These are phyloP conservation scores for Zoysia pacifica DNA, from an alignment of 176 grass and related monocot genomes.

Conservation along the genomic window DNA sequence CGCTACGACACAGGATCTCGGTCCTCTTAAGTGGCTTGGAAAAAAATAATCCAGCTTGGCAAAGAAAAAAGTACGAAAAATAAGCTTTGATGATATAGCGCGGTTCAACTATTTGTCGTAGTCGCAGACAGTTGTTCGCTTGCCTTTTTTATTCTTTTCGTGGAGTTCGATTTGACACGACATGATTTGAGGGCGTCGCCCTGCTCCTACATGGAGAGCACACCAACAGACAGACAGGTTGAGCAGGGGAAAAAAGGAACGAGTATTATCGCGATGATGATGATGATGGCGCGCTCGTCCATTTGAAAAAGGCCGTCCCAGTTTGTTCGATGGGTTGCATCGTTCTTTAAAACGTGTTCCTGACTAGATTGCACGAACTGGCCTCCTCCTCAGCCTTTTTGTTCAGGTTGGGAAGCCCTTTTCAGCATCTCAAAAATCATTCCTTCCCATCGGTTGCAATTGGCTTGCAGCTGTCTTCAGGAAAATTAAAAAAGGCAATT, in stretches of 20 bases:
- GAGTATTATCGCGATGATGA: not conserved
- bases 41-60: no score
- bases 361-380: not conserved
- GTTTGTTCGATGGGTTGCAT: conserved; percentile 15
- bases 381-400: not conserved
- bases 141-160: not conserved
- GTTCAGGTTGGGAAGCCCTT: conserved; percentile 38
- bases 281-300: conserved; percentile 19
- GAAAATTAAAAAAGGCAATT: not conserved
- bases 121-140: not conserved
- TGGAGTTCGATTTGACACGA: conserved; percentile 36
- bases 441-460: not conserved
- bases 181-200: not conserved
- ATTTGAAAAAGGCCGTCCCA: conserved; percentile 12
- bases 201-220: conserved; percentile 27
- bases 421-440: conserved; percentile 40
- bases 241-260: conserved; percentile 13
- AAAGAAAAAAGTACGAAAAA: no score
- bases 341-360: not conserved
- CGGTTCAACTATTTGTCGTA: no score
- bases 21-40: no score
- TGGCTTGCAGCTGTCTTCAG: conserved; percentile 30
- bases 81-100: no score
- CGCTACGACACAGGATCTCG: no score
- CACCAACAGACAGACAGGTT: conserved; percentile 38